Evolutionary conservation across 306 rosid genomes (phyloP).

Genomic region (Vigna unguiculata): DNA sequence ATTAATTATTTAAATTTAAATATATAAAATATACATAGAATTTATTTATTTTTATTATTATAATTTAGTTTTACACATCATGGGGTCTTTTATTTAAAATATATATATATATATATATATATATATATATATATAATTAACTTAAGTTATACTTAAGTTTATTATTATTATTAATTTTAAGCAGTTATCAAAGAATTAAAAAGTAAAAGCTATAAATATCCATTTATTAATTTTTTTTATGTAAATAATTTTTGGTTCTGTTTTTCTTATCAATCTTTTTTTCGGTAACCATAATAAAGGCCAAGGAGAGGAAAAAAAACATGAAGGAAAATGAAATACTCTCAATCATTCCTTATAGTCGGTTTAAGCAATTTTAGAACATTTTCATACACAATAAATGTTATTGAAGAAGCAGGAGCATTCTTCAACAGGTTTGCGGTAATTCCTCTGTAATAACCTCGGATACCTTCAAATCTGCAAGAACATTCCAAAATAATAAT

Average conservation of each 20-base stretch:
- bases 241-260: no score
- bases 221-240: no score
- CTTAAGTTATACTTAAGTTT: not conserved
- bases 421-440: constrained; percentile 92
- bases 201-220: no score
- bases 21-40: no score
- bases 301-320: constrained; percentile 11
- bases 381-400: constrained; percentile 89
- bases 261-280: no score
- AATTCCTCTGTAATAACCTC: constrained; percentile 94
- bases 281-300: not conserved
- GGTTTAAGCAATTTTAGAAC: constrained; percentile 72
- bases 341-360: constrained; percentile 61
- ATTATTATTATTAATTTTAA: no score
- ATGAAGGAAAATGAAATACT: constrained; percentile 34
- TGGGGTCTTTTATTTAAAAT: no score
- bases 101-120: no score
- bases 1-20: no score
- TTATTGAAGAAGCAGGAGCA: constrained; percentile 92
- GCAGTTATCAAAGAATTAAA: not conserved
- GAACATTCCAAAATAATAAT: constrained; percentile 32
- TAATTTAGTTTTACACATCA: no score
- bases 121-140: no score
- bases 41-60: no score
- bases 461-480: constrained; percentile 86